These are phyloP conservation scores for Tillandsia fasciculata DNA, from an alignment of 176 grass and related monocot genomes.

Conservation along the genomic window DNA sequence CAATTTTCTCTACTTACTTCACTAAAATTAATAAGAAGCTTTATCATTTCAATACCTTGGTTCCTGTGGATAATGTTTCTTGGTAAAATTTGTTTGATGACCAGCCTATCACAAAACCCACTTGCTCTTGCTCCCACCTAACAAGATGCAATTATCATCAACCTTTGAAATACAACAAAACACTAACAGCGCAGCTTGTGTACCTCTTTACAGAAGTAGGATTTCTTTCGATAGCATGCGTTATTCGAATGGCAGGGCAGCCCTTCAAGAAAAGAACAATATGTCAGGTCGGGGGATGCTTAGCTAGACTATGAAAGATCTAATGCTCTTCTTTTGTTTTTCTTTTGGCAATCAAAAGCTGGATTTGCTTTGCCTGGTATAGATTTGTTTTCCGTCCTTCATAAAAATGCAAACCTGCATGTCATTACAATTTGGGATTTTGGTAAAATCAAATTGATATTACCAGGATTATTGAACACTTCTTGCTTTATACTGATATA, in stretches of 20 bases:
- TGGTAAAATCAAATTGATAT: no score
- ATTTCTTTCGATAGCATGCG: background rate
- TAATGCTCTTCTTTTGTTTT: no score
- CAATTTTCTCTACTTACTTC: no score
- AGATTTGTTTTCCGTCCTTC: no score
- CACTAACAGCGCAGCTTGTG: background rate
- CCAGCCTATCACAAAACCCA: background rate
- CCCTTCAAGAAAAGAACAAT: slow-evolving; percentile 3
- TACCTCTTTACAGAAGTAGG: background rate
- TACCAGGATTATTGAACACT: no score
- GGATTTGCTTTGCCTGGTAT: no score
- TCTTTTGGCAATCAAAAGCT: no score
- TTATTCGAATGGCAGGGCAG: background rate
- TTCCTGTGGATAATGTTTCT: background rate
- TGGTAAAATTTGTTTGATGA: background rate
- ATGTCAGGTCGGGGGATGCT: background rate
- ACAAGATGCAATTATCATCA: background rate
- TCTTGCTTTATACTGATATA: no score
- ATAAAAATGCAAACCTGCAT: no score
- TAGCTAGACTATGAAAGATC: background rate
- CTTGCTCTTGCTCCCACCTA: slow-evolving; percentile 4
- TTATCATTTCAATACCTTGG: background rate
- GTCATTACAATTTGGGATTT: no score
- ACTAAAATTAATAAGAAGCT: background rate
- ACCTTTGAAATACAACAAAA: background rate